Base-by-base conservation (phyloP, 163 green algal genomes). In the Chlorella variabilis region DNA sequence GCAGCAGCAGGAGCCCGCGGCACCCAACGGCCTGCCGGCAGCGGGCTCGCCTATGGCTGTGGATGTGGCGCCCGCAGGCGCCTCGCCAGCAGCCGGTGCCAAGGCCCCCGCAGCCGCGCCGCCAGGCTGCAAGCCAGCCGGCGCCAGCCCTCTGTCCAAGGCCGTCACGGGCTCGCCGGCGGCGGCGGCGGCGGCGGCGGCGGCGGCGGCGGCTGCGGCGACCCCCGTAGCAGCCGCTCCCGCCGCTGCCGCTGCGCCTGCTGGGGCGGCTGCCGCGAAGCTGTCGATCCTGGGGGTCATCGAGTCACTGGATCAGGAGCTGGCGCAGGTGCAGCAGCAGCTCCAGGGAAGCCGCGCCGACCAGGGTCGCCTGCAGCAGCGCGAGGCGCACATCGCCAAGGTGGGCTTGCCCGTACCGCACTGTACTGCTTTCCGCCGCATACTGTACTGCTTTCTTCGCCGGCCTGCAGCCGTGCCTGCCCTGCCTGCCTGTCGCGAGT, bases 301-400 rank as follows among this genome's bases (percentile, higher is more conserved):
- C 4, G 71, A 79, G 71, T 39, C 36, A 13, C 17, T 79, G 34
- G 65, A 83, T 23, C 65, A 70, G 1, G 49, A 83, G 31, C 34
- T 83, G 34, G 77, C 65, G 4, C 65, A 83, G 65, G 39, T 83
- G 65, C 31, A 70, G 51, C 7, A 31, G 49, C 48, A 67, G 61
- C 76, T 82, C 31, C 59, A 71, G 62, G 66, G 65, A 4, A 71
- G 63, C 41, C 31, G 76, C 0, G 62, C 62, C 5, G 76, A 83
- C 20, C 65, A 71, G 77, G 61, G 66, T 7, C 77, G 77, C 0
- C 49, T 77, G 77, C 42, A 69, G 61, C 49, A 83, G 49, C 61
- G 61, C 3, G 77, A 83, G 65, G 65, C 65, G 5, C 65, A 77
- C 27, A 51, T 83, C 17, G n/a, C 36, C 17, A 77, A 83, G 77